A percentile compares a stretch with the other conserved stretches of the same genome.
These are phyloP conservation scores for Dryadomyces quercus-mongolicae DNA, from an alignment of 2,329 filamentous ascomycete genomes.

Conservation along the genomic window DNA sequence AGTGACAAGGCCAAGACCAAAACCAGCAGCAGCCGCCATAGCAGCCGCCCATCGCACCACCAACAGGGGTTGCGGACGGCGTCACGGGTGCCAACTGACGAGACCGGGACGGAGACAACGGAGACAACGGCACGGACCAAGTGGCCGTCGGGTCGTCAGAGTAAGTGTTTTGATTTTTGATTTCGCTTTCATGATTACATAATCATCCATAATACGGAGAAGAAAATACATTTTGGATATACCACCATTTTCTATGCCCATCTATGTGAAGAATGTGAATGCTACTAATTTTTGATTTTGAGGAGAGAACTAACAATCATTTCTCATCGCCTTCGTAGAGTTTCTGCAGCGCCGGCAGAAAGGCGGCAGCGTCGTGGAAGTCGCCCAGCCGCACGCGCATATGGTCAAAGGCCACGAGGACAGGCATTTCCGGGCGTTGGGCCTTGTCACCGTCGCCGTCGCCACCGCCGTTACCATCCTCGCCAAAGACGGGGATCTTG, in stretches of 20 bases:
- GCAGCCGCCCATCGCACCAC: too few relatives aligned
- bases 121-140: too few relatives aligned
- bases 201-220: too few relatives aligned
- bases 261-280: background rate
- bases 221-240: too few relatives aligned
- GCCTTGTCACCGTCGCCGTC: constrained; percentile 13
- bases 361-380: constrained; percentile 45
- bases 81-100: background rate
- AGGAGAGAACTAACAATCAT: background rate
- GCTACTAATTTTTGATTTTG: background rate
- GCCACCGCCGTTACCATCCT: too few relatives aligned
- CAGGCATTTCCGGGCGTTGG: constrained; percentile 32
- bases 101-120: too few relatives aligned
- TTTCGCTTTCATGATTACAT: too few relatives aligned
- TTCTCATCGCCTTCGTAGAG: constrained; percentile 11
- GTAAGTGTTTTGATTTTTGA: too few relatives aligned
- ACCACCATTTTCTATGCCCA: too few relatives aligned
- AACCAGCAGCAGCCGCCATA: background rate
- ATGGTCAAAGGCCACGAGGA: constrained; percentile 66
- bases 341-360: constrained; percentile 14
- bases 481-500: constrained; percentile 45
- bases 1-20: too few relatives aligned
- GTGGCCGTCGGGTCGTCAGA: background rate
- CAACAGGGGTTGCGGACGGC: too few relatives aligned
- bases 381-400: constrained; percentile 64